Base-by-base conservation (phyloP, 257 asterid genomes). In the Thymus quinquecostatus region DNA sequence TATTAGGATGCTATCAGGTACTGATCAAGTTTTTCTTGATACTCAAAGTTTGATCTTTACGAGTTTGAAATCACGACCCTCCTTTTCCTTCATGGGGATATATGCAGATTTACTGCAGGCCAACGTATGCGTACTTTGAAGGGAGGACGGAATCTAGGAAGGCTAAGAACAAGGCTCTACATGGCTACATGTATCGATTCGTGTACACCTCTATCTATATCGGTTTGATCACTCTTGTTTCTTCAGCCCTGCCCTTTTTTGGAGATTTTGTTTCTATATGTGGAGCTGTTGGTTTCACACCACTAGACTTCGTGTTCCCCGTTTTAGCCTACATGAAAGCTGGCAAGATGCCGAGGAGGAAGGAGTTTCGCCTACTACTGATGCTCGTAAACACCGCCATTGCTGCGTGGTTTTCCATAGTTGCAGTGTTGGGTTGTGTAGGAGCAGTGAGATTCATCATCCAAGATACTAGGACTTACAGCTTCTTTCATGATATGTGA, bases 281-380 rank as follows among this genome's bases (percentile, higher is more conserved):
- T 65, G 92, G 92, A 71, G 89, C 92, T 45, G 66, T 86, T 66
- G 92, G 92, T 14, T 86, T 86, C 76, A 84, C 92, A 48, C 92
- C 89, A 1, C 47, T 86, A 53, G 89, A 86, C 48, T 86, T 86
- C 43, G 89, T 86, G 29, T 86, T 86, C 64, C 92, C 92, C 4
- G 82, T 72, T 64, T 13, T 84, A 59, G 92, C 89, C 38, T 77
- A 82, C 73, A 62, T 86, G 60, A 84, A 78, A 69, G 87, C 89
- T 8, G 89, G 92, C 8, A 82, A 74, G 71, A 28, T 74, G 68
- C 80, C 83, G 8, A 60, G 56, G 56, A 53, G 36, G 49, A 60
- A 36, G 69, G 69, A 33, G 29, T 63, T 74, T 64, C 77, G 84
- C 9, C 59, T 73, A 13, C 64, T 62, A 0, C 13, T 80, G 74